These are phyloP conservation scores for Coemansia sp. DNA, from an alignment of 192 early-diverging fungal genomes.

Conservation along the genomic window DNA sequence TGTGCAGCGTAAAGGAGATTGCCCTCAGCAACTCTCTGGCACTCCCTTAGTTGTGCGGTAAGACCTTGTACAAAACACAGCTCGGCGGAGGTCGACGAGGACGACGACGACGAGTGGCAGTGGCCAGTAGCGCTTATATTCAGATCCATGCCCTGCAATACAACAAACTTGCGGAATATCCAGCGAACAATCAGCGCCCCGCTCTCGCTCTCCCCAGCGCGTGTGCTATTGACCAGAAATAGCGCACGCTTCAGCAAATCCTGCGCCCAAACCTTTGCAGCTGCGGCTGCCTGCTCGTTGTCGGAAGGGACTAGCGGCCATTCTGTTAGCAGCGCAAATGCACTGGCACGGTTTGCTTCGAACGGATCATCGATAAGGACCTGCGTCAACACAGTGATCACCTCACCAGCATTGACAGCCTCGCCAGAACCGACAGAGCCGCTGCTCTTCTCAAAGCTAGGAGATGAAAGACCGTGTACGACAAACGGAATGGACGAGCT, in stretches of 20 bases:
- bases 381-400: conserved; percentile 58
- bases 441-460: conserved; percentile 15
- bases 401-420: conserved; percentile 33
- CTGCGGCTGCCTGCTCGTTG: conserved; percentile 53
- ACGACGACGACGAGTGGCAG: not conserved
- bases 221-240: conserved; percentile 63
- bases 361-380: conserved; percentile 68
- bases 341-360: conserved; percentile 73
- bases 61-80: conserved; percentile 35
- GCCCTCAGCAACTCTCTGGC: conserved; percentile 41
- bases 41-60: conserved; percentile 20
- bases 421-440: not conserved
- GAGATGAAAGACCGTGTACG: conserved; percentile 27
- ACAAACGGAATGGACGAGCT: conserved; percentile 26
- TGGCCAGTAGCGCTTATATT: not conserved
- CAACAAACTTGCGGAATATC: conserved; percentile 79
- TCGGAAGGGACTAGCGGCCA: conserved; percentile 72
- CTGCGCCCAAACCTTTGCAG: conserved; percentile 39
- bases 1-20: conserved; percentile 59
- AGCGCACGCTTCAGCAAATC: conserved; percentile 65
- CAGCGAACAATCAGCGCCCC: conserved; percentile 80
- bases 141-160: conserved; percentile 40
- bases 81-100: not conserved
- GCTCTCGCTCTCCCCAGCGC: conserved; percentile 80
- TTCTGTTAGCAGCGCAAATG: conserved; percentile 69